Evolutionary conservation across 129 eudicot species (phyloP).

Genomic region (Silybum marianum): DNA sequence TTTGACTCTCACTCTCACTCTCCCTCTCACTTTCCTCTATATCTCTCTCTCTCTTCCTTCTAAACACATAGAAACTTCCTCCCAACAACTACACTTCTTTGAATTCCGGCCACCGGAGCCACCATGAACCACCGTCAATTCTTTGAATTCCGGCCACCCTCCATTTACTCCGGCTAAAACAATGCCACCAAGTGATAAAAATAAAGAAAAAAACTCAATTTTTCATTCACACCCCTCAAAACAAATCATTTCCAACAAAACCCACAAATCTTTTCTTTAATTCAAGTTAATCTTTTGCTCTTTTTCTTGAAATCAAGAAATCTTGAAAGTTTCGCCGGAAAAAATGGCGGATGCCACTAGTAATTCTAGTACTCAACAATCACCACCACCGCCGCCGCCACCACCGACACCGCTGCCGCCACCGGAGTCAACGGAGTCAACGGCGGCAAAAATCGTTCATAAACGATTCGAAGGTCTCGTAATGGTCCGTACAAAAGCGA

Average conservation of each 20-base stretch:
- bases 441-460: constrained; percentile 59
- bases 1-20: constrained; percentile 40
- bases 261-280: constrained; percentile 17
- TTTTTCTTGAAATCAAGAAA: constrained; percentile 5
- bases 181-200: constrained; percentile 13
- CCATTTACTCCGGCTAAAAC: constrained; percentile 11
- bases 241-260: constrained; percentile 17
- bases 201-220: constrained; percentile 7
- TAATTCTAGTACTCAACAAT: constrained; percentile 28
- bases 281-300: background rate
- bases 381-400: constrained; percentile 20
- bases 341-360: constrained; percentile 44
- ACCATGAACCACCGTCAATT: constrained; percentile 47
- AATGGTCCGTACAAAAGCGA: constrained; percentile 82
- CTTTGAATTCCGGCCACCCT: constrained; percentile 37
- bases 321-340: constrained; percentile 15
- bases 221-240: constrained; percentile 26
- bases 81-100: constrained; percentile 26
- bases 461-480: constrained; percentile 74
- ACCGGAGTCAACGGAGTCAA: constrained; percentile 40
- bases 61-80: constrained; percentile 37
- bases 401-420: constrained; percentile 14
- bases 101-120: constrained; percentile 50
- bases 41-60: constrained; percentile 19
- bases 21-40: constrained; percentile 16